phyloP scores from a whole-genome alignment of 805 yeast species.

The Myxozyma neotropica region DNA sequence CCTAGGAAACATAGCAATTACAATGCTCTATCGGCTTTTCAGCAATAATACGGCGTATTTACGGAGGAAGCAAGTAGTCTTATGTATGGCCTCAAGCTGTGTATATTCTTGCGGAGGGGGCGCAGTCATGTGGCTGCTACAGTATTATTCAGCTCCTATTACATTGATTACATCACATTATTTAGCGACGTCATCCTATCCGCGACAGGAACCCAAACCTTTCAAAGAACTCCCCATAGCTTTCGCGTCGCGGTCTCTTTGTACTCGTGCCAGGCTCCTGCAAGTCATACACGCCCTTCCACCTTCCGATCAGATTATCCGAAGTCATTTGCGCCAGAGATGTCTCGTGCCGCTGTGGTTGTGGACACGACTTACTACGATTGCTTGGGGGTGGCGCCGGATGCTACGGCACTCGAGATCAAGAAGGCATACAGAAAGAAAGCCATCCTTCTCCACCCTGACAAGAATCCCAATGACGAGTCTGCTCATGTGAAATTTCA shows the following conservation, averaged over 20 bases:
- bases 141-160: no score
- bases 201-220: not conserved
- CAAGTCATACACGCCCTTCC: not conserved
- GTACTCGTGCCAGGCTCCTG: not conserved
- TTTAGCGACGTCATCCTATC: not conserved
- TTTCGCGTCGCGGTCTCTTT: not conserved
- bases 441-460: slow-evolving; percentile 92
- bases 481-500: slow-evolving; percentile 87
- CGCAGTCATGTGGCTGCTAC: no score
- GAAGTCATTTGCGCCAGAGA: not conserved
- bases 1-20: no score
- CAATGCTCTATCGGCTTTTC: no score
- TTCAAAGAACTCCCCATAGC: not conserved
- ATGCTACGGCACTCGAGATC: slow-evolving; percentile 78
- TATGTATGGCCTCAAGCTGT: no score
- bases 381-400: slow-evolving; percentile 62
- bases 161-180: no score
- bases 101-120: no score
- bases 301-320: not conserved
- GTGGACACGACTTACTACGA: slow-evolving; percentile 92
- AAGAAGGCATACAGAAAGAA: slow-evolving; percentile 91
- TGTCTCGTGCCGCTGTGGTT: slow-evolving; percentile 58
- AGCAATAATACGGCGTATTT: no score
- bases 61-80: no score
- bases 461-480: slow-evolving; percentile 93